These are phyloP conservation scores for Fusarium annulatum DNA, from an alignment of 2,329 filamentous ascomycete species.

Conservation along the genomic window DNA sequence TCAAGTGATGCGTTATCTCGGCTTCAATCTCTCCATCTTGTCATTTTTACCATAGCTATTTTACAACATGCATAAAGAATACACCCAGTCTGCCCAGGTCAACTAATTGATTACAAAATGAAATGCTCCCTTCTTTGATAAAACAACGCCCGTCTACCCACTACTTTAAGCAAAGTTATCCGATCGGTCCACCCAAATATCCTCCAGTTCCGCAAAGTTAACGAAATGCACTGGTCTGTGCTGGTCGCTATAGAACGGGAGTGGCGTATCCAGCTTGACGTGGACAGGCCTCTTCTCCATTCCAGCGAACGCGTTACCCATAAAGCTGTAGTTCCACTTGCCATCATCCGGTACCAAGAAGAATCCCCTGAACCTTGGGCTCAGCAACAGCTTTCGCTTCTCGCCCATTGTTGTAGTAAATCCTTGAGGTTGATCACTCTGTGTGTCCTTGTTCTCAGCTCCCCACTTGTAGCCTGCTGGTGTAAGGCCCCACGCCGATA, in stretches of 20 bases:
- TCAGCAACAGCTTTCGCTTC: constrained; percentile 93
- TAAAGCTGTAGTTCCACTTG: constrained; percentile 98
- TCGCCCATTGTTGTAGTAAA: constrained; percentile 93
- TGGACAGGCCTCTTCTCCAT: constrained; percentile 92
- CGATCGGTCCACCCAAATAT: constrained; percentile 91
- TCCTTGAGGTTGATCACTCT: constrained; percentile 92
- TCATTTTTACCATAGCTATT: constrained; percentile 24
- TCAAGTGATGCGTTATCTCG: constrained; percentile 1
- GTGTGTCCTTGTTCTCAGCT: constrained; percentile 91
- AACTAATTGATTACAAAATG: constrained; percentile 35
- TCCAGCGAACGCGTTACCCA: constrained; percentile 87
- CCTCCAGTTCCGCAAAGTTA: constrained; percentile 96
- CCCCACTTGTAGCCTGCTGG: constrained; percentile 97
- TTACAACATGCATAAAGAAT: constrained; percentile 34
- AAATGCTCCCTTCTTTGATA: constrained; percentile 21
- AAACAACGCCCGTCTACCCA: constrained; percentile 40
- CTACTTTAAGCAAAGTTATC: constrained; percentile 86
- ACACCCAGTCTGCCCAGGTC: constrained; percentile 14
- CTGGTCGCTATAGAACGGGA: constrained; percentile 89
- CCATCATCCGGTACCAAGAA: constrained; percentile 93
- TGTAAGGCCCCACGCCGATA: constrained; percentile 93
- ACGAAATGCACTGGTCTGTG: constrained; percentile 96
- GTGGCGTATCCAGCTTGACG: constrained; percentile 92
- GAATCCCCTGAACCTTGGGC: constrained; percentile 93
- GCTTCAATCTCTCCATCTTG: constrained; percentile 22